Conservation (phyloP, 164 flowering plant genomes). For the Macadamia tetraphylla region DNA sequence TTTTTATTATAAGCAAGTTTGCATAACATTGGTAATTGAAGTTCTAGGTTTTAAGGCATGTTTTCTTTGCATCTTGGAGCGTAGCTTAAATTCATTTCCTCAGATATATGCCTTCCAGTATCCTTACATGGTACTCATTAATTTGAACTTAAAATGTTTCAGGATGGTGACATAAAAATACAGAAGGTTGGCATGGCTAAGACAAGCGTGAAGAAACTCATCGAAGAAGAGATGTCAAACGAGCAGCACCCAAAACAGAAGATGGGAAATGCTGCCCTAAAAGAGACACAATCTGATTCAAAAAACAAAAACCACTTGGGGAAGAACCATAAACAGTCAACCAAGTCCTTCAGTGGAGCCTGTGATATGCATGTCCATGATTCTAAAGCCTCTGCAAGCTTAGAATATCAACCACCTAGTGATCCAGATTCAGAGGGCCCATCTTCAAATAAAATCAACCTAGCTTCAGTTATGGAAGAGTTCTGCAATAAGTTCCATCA, state of each 20-base stretch:
- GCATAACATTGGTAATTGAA: too few species aligned
- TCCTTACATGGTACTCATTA: too few species aligned
- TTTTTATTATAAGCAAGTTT: too few species aligned
- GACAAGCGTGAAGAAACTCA: conserved; percentile 74
- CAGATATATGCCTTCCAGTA: too few species aligned
- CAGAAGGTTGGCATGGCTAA: conserved; percentile 21
- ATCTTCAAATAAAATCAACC: conserved; percentile 21
- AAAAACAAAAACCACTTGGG: conserved; percentile 16
- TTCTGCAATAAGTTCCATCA: conserved; percentile 28
- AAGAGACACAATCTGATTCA: conserved; percentile 16
- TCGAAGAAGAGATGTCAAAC: conserved; percentile 67
- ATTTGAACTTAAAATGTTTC: conserved; percentile 11
- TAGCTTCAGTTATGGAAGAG: conserved; percentile 48
- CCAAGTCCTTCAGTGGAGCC: conserved; percentile 26
- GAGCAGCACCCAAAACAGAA: conserved; percentile 34
- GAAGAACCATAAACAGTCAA: conserved; percentile 29
- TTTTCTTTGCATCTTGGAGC: too few species aligned
- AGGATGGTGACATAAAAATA: conserved; percentile 38
- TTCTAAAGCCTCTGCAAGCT: conserved; percentile 18
- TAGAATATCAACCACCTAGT: conserved; percentile 18
- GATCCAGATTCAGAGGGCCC: conserved; percentile 13
- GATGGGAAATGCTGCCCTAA: conserved; percentile 19
- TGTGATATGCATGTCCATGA: conserved; percentile 28
- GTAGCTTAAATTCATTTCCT: too few species aligned
- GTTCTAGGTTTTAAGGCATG: too few species aligned